These are phyloP conservation scores for Verticillium nonalfalfae DNA, from an alignment of 2,329 filamentous ascomycete genomes.

Conservation along the genomic window DNA sequence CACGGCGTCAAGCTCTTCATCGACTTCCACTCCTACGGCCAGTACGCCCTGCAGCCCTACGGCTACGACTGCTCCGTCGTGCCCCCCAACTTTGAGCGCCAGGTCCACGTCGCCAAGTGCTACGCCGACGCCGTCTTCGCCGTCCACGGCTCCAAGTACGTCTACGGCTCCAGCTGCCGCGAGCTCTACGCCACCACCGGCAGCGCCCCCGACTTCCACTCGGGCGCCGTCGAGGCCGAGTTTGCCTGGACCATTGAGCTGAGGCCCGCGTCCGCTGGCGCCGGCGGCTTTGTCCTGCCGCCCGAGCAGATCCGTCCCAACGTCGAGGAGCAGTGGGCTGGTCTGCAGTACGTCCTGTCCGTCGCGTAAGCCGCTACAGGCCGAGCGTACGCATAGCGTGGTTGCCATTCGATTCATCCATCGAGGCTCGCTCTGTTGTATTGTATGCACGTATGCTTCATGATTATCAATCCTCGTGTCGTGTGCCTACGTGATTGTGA, in stretches of 20 bases:
- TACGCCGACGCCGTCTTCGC: slow-evolving; percentile 22
- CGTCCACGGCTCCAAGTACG: slow-evolving; percentile 24
- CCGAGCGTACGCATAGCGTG: too few relatives aligned
- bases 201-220: slow-evolving; percentile 20
- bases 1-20: slow-evolving; percentile 38
- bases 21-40: slow-evolving; percentile 40
- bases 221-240: slow-evolving; percentile 18
- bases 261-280: slow-evolving; percentile 15
- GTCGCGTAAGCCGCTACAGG: background rate
- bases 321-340: slow-evolving; percentile 25
- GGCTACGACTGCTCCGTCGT: slow-evolving; percentile 36
- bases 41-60: slow-evolving; percentile 35
- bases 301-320: slow-evolving; percentile 25
- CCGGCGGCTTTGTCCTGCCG: slow-evolving; percentile 28
- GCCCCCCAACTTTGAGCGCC: slow-evolving; percentile 30
- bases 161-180: slow-evolving; percentile 27
- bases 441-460: background rate
- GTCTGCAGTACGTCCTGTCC: slow-evolving; percentile 17
- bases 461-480: too few relatives aligned
- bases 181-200: slow-evolving; percentile 29
- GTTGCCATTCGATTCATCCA: too few relatives aligned
- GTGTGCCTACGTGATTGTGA: too few relatives aligned
- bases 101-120: slow-evolving; percentile 26
- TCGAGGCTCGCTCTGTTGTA: background rate
- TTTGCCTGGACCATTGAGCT: slow-evolving; percentile 34